phyloP scores from a whole-genome alignment of 2,329 filamentous ascomycete genomes.

The Cladosporium velox region DNA sequence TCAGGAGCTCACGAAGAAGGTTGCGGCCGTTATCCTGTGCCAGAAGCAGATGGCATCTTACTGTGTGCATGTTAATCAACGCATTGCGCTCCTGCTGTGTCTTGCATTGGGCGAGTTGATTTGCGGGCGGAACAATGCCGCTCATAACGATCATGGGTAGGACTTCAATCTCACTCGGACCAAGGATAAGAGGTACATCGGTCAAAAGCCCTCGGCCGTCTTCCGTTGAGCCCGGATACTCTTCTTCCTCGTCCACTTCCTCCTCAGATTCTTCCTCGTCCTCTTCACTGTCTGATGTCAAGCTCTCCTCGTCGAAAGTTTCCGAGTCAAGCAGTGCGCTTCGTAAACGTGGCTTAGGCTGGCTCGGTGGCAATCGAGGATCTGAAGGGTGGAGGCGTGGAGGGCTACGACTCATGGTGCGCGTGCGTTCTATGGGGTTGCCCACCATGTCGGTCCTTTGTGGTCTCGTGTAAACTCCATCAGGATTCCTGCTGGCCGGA shows the following conservation, averaged over 20 bases:
- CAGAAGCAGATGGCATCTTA: constrained; percentile 84
- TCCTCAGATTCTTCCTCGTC: constrained; percentile 66
- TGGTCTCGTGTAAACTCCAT: constrained; percentile 23
- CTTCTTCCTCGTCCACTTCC: constrained; percentile 72
- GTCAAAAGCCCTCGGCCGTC: constrained; percentile 82
- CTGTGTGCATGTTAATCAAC: constrained; percentile 79
- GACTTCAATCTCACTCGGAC: constrained; percentile 93
- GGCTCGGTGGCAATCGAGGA: constrained; percentile 17
- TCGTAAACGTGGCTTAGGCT: constrained; percentile 9
- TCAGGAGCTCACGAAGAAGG: constrained; percentile 82
- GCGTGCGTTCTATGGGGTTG: constrained; percentile 25
- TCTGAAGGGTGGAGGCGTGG: constrained; percentile 22
- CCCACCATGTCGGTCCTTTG: constrained; percentile 14
- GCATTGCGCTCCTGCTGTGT: constrained; percentile 56
- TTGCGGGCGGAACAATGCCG: constrained; percentile 81
- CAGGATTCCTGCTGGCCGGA: constrained; percentile 24
- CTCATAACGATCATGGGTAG: constrained; percentile 97
- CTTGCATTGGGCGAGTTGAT: constrained; percentile 55
- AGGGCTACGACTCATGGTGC: constrained; percentile 28
- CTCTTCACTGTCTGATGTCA: constrained; percentile 39
- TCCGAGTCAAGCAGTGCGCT: constrained; percentile 17
- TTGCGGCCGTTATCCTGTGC: constrained; percentile 90
- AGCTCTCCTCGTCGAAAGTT: constrained; percentile 14
- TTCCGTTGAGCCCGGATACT: constrained; percentile 62
- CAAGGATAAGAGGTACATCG: constrained; percentile 90